Percentiles rank a stretch among this genome's conserved stretches.
Evolutionary conservation across 2,329 filamentous ascomycete genomes (phyloP).

Genomic region (Sclerotinia spermophila): DNA sequence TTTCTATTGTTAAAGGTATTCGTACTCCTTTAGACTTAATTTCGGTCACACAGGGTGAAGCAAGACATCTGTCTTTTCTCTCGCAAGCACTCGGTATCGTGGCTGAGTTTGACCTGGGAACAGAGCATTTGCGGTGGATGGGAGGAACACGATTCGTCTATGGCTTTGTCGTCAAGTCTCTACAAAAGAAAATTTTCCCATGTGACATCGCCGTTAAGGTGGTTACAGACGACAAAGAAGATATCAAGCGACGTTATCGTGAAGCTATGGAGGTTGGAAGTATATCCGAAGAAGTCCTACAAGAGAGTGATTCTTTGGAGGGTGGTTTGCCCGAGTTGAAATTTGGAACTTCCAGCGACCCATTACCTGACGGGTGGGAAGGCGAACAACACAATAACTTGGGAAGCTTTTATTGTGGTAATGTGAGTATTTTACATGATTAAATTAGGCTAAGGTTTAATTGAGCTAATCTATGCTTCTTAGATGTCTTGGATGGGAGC

Average conservation of each 20-base stretch:
- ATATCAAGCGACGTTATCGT: constrained; percentile 69
- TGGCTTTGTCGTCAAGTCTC: constrained; percentile 69
- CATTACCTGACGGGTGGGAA: constrained; percentile 71
- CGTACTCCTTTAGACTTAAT: constrained; percentile 77
- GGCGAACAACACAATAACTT: constrained; percentile 67
- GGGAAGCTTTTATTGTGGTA: constrained; percentile 88
- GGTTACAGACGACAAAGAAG: constrained; percentile 68
- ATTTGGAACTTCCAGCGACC: constrained; percentile 73
- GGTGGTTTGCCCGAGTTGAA: constrained; percentile 64
- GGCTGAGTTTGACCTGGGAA: constrained; percentile 82
- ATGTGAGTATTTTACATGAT: constrained; percentile 50
- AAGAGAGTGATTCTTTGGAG: constrained; percentile 23
- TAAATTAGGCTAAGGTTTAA: not conserved
- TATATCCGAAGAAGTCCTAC: not conserved
- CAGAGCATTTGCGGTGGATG: constrained; percentile 90
- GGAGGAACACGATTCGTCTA: constrained; percentile 72
- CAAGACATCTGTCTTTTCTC: constrained; percentile 74
- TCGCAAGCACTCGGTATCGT: constrained; percentile 85
- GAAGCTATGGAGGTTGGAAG: constrained; percentile 35
- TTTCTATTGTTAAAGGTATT: constrained; percentile 80
- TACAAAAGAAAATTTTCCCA: constrained; percentile 75
- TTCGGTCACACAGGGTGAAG: constrained; percentile 75
- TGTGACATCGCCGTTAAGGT: constrained; percentile 82
- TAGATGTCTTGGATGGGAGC: constrained; percentile 84
- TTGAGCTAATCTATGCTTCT: not conserved